Evolutionary conservation across 805 yeast genomes (phyloP), one percentile per base, ranked within the genome.

Genomic region (Lachancea sp.): DNA sequence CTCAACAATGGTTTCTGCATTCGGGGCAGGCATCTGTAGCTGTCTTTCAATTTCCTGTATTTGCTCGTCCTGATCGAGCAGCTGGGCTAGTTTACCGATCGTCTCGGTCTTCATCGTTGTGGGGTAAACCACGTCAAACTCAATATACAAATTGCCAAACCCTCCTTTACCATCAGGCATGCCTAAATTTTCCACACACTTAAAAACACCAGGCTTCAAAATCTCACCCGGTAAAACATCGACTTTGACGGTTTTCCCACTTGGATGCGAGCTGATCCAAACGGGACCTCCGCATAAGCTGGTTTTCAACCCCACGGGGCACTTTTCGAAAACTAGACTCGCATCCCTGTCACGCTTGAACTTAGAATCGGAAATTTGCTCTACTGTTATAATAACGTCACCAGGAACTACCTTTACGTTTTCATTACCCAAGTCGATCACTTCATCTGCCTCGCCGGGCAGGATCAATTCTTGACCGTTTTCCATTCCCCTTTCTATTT

Each of bases 371-470:
- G 69, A 69, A 2, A 45, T 13, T 31, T 53, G 55, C 18, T 44
- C 45, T 19, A 83, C 59, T 1, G 74, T 76, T 9, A 83, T 72
- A 2, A 81, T 64, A 6, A 83, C 82, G 58, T 83, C 86, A 2
- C 90, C 90, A 0, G 89, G 84, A 2, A 74, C 63, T 2, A 78
- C 65, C 18, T 47, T 54, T 42, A 57, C 57, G 16, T 49, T 51
- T 5, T 57, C 59, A 20, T 41, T 46, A 6, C 38, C 38, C 1
- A 56, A 49, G 48, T 72, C 69, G 16, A 74, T 59, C 0, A 79
- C 83, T 59, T 82, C 84, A 55, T 83, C 89, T 0, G 82, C 85
- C 53, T 77, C 81, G 5, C 80, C 77, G n/a, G 72, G 65, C 17
- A 81, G 62, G 1, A 78, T 65, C 16, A 81, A 70, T 37, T 67